Base-by-base conservation (phyloP, 192 early-diverging fungal genomes). In the Coemansia sp. region DNA sequence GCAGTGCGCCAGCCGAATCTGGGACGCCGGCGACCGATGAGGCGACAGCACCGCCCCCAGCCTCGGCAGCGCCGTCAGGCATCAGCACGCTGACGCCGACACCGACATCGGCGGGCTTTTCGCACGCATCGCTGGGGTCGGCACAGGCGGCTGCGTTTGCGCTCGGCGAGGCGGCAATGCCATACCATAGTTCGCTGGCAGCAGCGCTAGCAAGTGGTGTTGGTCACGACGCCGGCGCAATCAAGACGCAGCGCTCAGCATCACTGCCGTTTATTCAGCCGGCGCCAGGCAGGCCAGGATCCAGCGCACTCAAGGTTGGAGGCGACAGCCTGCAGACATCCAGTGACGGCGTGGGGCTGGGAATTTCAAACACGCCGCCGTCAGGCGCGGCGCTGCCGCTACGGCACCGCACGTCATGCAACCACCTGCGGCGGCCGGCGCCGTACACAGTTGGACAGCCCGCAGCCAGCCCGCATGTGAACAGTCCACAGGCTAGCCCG, bases 231-330 rank as follows among this genome's bases (percentile, higher is more conserved):
- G 36, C 44, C 58, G 43, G 64, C 60, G 9, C 34, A 2, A 29
- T 69, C 23, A 76, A 76, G 62, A 76, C 73, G 3, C 73, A 76
- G 55, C 66, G 73, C 3, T 76, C 73, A 15, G 73, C 73, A 4
- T 76, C 73, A 9, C 73, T 76, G 11, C 73, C 73, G 17, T 76
- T 67, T 32, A 68, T 76, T 19, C 65, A 62, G 38, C 17, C 66
- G 19, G 57, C 36, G 5, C 31, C 53, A 0, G 41, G 28, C n/a
- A n/a, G n/a, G n/a, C n/a, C n/a, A n/a, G n/a, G n/a, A n/a, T n/a
- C n/a, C n/a, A n/a, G n/a, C n/a, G n/a, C n/a, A n/a, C n/a, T n/a
- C n/a, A n/a, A n/a, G n/a, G n/a, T n/a, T n/a, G n/a, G n/a, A n/a
- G n/a, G n/a, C n/a, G n/a, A n/a, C n/a, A n/a, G n/a, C n/a, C n/a